Evolutionary conservation across 169 alveolate genomes (phyloP).

Genomic region (Babesia sp.): DNA sequence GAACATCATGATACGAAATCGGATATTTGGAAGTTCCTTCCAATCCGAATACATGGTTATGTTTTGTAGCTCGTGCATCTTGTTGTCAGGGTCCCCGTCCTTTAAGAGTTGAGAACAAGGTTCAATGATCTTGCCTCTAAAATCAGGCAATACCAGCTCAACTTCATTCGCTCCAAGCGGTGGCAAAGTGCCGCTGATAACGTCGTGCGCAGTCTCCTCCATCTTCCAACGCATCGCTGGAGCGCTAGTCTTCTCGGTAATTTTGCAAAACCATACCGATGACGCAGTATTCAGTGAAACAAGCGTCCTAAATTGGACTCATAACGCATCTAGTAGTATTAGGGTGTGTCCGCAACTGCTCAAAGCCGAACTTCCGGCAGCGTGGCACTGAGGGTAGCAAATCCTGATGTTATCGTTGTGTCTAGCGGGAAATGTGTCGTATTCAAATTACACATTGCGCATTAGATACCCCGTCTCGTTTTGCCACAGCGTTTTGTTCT

Average conservation of each 20-base stretch:
- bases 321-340: neutral
- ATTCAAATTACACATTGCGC: neutral
- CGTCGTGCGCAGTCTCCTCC: slow-evolving; percentile 22
- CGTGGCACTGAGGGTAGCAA: neutral
- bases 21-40: slow-evolving; percentile 64
- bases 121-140: slow-evolving; percentile 31
- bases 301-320: neutral
- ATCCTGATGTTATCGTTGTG: neutral
- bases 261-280: neutral
- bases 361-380: neutral
- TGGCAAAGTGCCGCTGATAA: slow-evolving; percentile 23
- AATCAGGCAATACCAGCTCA: slow-evolving; percentile 42
- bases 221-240: slow-evolving; percentile 5
- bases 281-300: neutral
- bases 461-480: neutral
- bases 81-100: slow-evolving; percentile 39
- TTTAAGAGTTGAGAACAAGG: slow-evolving; percentile 14
- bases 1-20: slow-evolving; percentile 64
- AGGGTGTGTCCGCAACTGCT: neutral
- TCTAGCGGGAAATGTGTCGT: neutral
- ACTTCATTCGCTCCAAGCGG: slow-evolving; percentile 51
- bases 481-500: neutral
- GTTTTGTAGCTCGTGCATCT: slow-evolving; percentile 22
- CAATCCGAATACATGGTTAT: slow-evolving; percentile 58
- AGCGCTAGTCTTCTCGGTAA: neutral